Percentiles rank a stretch among this genome's conserved stretches.
Evolutionary conservation across 2,329 filamentous ascomycete genomes (phyloP).

Genomic region (Sporothrix phasma): DNA sequence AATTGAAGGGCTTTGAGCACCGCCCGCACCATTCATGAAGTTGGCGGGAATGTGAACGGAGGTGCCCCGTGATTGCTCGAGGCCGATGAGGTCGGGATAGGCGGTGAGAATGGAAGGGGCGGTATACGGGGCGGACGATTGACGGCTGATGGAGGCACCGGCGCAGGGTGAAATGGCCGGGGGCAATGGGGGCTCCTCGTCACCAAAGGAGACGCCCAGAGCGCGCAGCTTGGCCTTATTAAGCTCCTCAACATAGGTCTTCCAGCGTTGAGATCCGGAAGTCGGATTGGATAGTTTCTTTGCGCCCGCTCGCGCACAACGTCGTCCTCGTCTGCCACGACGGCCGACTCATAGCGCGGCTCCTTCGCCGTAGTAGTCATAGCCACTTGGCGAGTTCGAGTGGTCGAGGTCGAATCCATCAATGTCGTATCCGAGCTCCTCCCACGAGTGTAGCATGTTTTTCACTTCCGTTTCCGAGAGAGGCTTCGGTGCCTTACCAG

Average conservation of each 20-base stretch:
- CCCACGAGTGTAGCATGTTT: slow-evolving; percentile 55
- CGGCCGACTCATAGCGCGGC: slow-evolving; percentile 53
- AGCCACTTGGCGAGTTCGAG: slow-evolving; percentile 25
- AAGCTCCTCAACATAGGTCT: slow-evolving; percentile 69
- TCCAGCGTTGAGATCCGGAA: slow-evolving; percentile 64
- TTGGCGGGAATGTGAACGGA: slow-evolving; percentile 45
- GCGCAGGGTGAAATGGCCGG: slow-evolving; percentile 58
- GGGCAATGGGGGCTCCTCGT: slow-evolving; percentile 53
- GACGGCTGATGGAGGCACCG: slow-evolving; percentile 49
- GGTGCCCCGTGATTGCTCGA: slow-evolving; percentile 55
- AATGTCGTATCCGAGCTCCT: slow-evolving; percentile 59
- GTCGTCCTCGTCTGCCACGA: slow-evolving; percentile 55
- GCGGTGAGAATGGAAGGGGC: slow-evolving; percentile 71
- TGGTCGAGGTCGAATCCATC: slow-evolving; percentile 56
- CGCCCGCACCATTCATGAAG: slow-evolving; percentile 36
- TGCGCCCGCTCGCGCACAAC: slow-evolving; percentile 44
- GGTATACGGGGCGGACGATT: slow-evolving; percentile 62
- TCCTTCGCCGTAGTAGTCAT: slow-evolving; percentile 27
- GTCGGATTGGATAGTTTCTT: slow-evolving; percentile 48
- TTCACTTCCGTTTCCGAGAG: slow-evolving; percentile 46
- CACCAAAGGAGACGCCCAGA: slow-evolving; percentile 72
- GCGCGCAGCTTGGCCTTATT: slow-evolving; percentile 88
- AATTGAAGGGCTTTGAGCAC: slow-evolving; percentile 49
- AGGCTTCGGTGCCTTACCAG: slow-evolving; percentile 43
- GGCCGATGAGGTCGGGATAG: slow-evolving; percentile 68